Base-by-base conservation (phyloP, 129 eudicot genomes). In the Logfia minima region DNA sequence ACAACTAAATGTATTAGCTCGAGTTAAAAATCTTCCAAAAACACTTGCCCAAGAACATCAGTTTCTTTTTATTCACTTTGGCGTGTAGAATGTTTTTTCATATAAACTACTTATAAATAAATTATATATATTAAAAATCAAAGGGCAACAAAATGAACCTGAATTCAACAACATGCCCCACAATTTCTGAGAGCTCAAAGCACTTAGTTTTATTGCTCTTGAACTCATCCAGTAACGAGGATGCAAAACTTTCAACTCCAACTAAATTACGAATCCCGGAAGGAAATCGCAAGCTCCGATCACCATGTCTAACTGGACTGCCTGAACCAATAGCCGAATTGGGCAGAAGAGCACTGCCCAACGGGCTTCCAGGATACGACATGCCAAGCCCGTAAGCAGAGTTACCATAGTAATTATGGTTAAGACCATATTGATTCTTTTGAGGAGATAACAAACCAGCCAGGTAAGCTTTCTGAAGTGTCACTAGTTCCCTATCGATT, bases 81-180 rank as follows among this genome's bases (percentile, higher is more conserved):
- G 39, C 9, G 32, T 3, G 70, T 6, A 7, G 39, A 18, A 31
- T 18, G 19, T 14, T 52, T 41, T 41, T 48, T 63, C 24, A 28
- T 55, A 55, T 4, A 68, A 68, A 74, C 68, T 34, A 24, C 0
- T 24, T 24, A 24, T 24, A 24, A 35, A 24, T 24, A 24, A 35
- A 68, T 58, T 6, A 67, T 9, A 3, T 18, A 17, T 70, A 71
- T 70, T 34, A 59, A 61, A 14, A 61, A 71, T 61, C 32, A 34
- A 62, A 24, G 16, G 41, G 35, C 11, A 71, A 64, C 14, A 48
- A 71, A 51, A 83, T 29, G 53, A 81, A 93, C 98, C 98, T 93
- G 89, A 91, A 93, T 77, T 93, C 97, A 76, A 89, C 96, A 76
- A 93, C 97, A 85, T 90, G 97, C 28, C 97, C 90, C 55, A 80